These are phyloP conservation scores for Phytophthora gonapodyides DNA, from an alignment of 352 stramenopile species.

Conservation along the genomic window DNA sequence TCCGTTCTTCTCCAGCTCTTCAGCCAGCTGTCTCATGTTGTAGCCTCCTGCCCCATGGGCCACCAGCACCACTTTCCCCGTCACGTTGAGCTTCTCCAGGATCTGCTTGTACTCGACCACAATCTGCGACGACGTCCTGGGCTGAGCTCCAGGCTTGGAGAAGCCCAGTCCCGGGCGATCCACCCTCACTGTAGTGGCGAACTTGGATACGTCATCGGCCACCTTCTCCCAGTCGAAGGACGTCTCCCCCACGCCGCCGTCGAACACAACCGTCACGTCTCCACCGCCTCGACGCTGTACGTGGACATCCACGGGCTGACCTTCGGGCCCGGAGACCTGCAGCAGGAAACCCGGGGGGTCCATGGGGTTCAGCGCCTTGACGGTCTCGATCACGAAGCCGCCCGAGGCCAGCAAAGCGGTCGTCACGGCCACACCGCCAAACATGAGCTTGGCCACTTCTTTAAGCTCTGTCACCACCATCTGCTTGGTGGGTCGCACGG, in stretches of 20 bases:
- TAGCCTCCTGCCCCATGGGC: conserved; percentile 77
- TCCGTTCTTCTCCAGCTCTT: conserved; percentile 38
- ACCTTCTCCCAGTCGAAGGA: conserved; percentile 89
- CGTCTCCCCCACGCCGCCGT: conserved; percentile 80
- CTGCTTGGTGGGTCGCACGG: conserved; percentile 41
- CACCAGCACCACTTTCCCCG: conserved; percentile 68
- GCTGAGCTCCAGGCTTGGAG: conserved; percentile 47
- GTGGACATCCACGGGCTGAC: conserved; percentile 50
- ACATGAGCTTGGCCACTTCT: conserved; percentile 68
- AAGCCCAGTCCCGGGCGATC: conserved; percentile 80
- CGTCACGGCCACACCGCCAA: conserved; percentile 50
- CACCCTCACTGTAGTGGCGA: conserved; percentile 66
- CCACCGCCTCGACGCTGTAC: conserved; percentile 50
- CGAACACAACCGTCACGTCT: conserved; percentile 68
- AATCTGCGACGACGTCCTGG: conserved; percentile 66
- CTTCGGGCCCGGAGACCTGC: conserved; percentile 46
- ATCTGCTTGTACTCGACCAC: conserved; percentile 65
- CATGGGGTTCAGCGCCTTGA: conserved; percentile 65
- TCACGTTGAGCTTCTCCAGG: conserved; percentile 59
- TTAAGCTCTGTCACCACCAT: conserved; percentile 59
- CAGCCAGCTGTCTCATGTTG: conserved; percentile 75
- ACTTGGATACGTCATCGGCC: conserved; percentile 44
- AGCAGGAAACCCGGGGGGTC: conserved; percentile 51
- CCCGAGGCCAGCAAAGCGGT: conserved; percentile 51
- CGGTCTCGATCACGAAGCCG: conserved; percentile 72